A percentile compares a stretch with the other conserved stretches of the same genome.
Evolutionary conservation across 306 rosid species (phyloP).

Genomic region (Trichosanthes truncata): DNA sequence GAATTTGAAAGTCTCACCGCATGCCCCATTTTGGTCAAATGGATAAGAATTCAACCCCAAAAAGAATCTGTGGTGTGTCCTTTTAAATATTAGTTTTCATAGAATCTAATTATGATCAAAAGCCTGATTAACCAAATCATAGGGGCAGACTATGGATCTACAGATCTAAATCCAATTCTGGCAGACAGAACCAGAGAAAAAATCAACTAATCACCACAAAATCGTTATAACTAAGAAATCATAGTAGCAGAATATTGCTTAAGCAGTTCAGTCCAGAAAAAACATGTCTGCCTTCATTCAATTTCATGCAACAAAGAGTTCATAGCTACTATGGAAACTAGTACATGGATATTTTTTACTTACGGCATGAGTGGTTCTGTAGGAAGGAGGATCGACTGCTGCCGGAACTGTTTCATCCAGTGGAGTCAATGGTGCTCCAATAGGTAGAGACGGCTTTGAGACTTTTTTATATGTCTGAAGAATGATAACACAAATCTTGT

Average conservation of each 20-base stretch:
- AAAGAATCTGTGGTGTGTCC: neutral
- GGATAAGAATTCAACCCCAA: neutral
- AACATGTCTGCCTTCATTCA: neutral
- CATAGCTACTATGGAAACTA: neutral
- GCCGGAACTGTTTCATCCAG: constrained; percentile 32
- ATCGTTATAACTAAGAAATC: neutral
- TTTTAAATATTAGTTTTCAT: neutral
- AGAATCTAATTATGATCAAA: neutral
- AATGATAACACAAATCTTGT: constrained; percentile 1
- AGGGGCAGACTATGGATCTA: neutral
- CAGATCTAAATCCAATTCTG: neutral
- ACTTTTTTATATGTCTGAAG: constrained; percentile 64
- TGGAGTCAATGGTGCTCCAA: constrained; percentile 19
- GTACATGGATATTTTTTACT: constrained; percentile 16
- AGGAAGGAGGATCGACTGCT: constrained; percentile 54
- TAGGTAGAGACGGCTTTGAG: constrained; percentile 24
- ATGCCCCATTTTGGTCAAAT: neutral
- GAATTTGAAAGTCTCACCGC: neutral
- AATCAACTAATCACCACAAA: neutral
- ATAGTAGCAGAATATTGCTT: neutral
- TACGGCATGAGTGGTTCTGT: constrained; percentile 62
- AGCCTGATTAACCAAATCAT: neutral
- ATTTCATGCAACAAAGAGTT: neutral
- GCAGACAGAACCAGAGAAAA: neutral
- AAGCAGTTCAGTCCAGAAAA: neutral